phyloP scores from a whole-genome alignment of 2,329 filamentous ascomycete genomes.

The Botrytis sinoallii region DNA sequence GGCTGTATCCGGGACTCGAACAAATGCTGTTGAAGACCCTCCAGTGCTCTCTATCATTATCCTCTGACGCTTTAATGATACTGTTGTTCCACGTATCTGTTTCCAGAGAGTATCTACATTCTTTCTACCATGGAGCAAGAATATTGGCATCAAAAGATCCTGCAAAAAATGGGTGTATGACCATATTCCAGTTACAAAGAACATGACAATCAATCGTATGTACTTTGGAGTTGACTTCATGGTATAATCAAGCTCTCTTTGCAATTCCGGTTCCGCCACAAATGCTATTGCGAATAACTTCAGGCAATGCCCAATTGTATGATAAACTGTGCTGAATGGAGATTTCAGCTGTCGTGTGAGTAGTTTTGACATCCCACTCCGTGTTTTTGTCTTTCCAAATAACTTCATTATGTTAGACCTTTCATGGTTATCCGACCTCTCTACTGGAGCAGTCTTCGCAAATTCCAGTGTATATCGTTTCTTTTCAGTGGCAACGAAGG shows the following conservation, averaged over 20 bases:
- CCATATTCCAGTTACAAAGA: constrained; percentile 33
- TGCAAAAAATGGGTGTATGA: constrained; percentile 20
- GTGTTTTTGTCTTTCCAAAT: not conserved
- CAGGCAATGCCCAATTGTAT: constrained; percentile 34
- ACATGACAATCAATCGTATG: constrained; percentile 38
- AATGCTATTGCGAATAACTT: constrained; percentile 45
- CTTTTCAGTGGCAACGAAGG: constrained; percentile 29
- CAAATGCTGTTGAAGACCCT: constrained; percentile 49
- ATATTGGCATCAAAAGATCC: constrained; percentile 20
- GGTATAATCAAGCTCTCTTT: constrained; percentile 43
- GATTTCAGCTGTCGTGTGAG: constrained; percentile 21
- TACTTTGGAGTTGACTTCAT: constrained; percentile 7
- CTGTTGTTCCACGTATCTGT: constrained; percentile 15
- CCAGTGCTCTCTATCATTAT: constrained; percentile 48
- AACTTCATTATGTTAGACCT: constrained; percentile 7
- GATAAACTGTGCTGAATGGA: constrained; percentile 37
- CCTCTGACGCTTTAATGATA: constrained; percentile 32
- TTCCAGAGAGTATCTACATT: constrained; percentile 9
- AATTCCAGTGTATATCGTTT: constrained; percentile 23
- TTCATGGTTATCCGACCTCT: constrained; percentile 4
- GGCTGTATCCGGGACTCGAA: constrained; percentile 24
- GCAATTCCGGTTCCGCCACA: constrained; percentile 46
- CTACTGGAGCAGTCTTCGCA: constrained; percentile 21
- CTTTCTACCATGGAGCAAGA: constrained; percentile 37
- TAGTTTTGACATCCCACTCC: not conserved